phyloP scores from a whole-genome alignment of 2,329 filamentous ascomycete genomes.

The Phaeosphaeria sp. region DNA sequence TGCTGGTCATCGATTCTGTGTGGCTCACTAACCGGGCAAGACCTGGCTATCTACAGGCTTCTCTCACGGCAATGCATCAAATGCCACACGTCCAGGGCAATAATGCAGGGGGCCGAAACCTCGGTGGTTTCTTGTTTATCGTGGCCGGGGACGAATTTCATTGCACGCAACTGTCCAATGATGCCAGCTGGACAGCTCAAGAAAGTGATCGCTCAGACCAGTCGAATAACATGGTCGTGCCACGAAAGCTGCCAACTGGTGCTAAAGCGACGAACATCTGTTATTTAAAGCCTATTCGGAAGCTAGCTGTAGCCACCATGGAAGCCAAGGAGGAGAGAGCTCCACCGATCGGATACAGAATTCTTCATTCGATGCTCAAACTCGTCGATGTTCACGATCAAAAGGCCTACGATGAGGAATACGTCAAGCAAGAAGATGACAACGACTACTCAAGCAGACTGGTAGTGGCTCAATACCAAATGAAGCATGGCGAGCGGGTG shows the following conservation, averaged over 20 bases:
- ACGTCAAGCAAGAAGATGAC: slow-evolving; percentile 32
- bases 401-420: slow-evolving; percentile 16
- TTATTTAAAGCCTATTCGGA: slow-evolving; percentile 54
- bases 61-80: slow-evolving; percentile 42
- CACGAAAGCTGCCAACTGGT: slow-evolving; percentile 31
- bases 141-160: slow-evolving; percentile 57
- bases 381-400: slow-evolving; percentile 34
- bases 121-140: slow-evolving; percentile 56
- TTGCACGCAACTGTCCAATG: slow-evolving; percentile 55
- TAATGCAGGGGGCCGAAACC: slow-evolving; percentile 46
- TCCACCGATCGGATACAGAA: slow-evolving; percentile 41
- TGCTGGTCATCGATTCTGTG: slow-evolving; percentile 41
- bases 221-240: slow-evolving; percentile 26
- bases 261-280: slow-evolving; percentile 46
- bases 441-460: slow-evolving; percentile 43
- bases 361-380: slow-evolving; percentile 45
- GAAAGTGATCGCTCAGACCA: not conserved
- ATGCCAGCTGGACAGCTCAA: slow-evolving; percentile 25
- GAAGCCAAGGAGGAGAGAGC: slow-evolving; percentile 42
- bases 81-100: slow-evolving; percentile 29
- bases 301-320: slow-evolving; percentile 58
- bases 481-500: slow-evolving; percentile 66
- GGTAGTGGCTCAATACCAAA: slow-evolving; percentile 60
- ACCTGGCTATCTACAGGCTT: slow-evolving; percentile 37
- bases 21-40: slow-evolving; percentile 45